Conservation (phyloP, 345 rosid genomes). For the Hirschfeldia incana region DNA sequence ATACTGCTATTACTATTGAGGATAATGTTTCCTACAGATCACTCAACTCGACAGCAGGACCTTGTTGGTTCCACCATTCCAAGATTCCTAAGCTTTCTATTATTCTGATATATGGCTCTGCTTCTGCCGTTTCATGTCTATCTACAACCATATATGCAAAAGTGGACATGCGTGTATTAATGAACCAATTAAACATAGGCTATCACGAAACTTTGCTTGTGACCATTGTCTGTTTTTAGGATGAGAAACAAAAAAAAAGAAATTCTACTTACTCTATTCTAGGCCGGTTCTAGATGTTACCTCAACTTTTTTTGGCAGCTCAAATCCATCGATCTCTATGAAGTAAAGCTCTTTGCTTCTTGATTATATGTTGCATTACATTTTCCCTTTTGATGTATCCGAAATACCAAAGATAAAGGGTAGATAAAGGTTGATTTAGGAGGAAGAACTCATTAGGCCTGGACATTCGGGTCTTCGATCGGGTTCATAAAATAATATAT, state of each 20-base stretch:
- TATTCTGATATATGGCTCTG: constrained; percentile 1
- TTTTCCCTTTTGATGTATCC: background rate
- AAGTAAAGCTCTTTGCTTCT: background rate
- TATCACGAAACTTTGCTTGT: constrained; percentile 26
- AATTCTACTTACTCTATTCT: background rate
- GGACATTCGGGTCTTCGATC: too few species aligned
- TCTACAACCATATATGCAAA: constrained; percentile 23
- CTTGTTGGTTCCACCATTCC: constrained; percentile 26
- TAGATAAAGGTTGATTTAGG: background rate
- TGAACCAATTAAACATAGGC: constrained; percentile 31
- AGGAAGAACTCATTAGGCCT: background rate
- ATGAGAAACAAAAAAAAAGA: background rate
- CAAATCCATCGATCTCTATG: constrained; percentile 6
- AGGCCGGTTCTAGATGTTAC: background rate
- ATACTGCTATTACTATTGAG: constrained; percentile 29
- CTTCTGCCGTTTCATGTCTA: constrained; percentile 2
- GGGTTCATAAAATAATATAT: too few species aligned
- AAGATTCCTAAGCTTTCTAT: constrained; percentile 16
- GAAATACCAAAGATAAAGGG: background rate
- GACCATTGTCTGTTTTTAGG: constrained; percentile 28
- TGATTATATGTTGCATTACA: background rate
- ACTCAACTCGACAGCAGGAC: constrained; percentile 14
- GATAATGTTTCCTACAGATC: constrained; percentile 34
- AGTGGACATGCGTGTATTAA: constrained; percentile 14
- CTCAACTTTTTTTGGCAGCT: background rate